Conservation (phyloP, 2,329 filamentous ascomycete species). For the Epichloe gansuensis region DNA sequence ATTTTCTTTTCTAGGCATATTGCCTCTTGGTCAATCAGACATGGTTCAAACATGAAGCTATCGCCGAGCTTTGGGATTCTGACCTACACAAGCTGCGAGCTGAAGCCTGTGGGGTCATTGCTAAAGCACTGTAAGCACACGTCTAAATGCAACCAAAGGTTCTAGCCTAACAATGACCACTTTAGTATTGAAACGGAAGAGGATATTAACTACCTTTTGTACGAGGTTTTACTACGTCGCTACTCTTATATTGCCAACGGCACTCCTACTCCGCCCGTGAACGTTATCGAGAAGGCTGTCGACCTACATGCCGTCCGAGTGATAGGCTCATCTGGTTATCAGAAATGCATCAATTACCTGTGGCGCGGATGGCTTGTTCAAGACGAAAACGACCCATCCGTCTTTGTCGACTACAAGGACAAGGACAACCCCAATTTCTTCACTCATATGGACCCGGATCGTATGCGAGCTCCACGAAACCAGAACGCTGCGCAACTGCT, state of each 20-base stretch:
- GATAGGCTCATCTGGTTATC: slow-evolving; percentile 87
- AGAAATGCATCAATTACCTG: slow-evolving; percentile 85
- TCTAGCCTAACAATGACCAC: neutral
- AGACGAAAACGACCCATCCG: slow-evolving; percentile 79
- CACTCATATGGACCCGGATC: slow-evolving; percentile 80
- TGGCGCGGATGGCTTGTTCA: slow-evolving; percentile 98
- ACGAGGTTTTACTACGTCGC: slow-evolving; percentile 71
- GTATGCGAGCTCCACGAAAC: slow-evolving; percentile 84
- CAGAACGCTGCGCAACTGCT: slow-evolving; percentile 84
- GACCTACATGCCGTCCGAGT: slow-evolving; percentile 82
- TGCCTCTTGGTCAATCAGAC: slow-evolving; percentile 60
- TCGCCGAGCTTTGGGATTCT: slow-evolving; percentile 82
- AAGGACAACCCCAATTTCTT: slow-evolving; percentile 69
- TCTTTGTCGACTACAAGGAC: slow-evolving; percentile 77
- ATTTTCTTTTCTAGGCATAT: slow-evolving; percentile 38
- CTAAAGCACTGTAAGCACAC: slow-evolving; percentile 55
- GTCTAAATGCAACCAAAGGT: neutral
- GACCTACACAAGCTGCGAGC: slow-evolving; percentile 71
- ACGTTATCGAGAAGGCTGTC: slow-evolving; percentile 86
- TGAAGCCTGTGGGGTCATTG: slow-evolving; percentile 78
- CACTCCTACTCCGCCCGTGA: slow-evolving; percentile 61
- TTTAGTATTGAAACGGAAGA: slow-evolving; percentile 73
- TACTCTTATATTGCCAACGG: slow-evolving; percentile 72
- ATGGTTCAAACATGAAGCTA: slow-evolving; percentile 70
- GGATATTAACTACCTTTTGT: slow-evolving; percentile 64